Evolutionary conservation across 345 rosid species (phyloP), one percentile per base, ranked within the genome.

Genomic region (Sisymbrium irio): DNA sequence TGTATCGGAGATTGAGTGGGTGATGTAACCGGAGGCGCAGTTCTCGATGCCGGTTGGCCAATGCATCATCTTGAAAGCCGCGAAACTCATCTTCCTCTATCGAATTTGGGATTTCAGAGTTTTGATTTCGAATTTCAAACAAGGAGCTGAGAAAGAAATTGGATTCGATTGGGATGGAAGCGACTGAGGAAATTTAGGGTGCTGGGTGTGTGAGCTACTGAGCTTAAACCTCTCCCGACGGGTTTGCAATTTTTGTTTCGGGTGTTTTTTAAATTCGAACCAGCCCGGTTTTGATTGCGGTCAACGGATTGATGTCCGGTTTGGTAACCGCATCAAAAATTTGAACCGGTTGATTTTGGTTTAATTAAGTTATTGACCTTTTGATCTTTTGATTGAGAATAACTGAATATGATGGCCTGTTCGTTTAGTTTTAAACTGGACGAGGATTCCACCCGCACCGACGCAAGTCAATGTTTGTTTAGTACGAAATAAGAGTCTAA

Each of bases 41-140:
- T 76, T 82, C 78, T 87, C 91, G 68, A 95, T 83, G 71, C 92
- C 92, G 59, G 97, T 92, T 1, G 97, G 96, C 87, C 87, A 87
- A 85, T 89, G 99, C 97, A 95, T 88, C 96, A 90, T 86, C 67
- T 95, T 95, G 84, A 80, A 95, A 49, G 97, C 97, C 36, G 97
- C 99, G 88, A 67, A 95, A 83, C 99, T 95, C 97, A 95, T 92
- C 72, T 33, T 66, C 76, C 32, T 18, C 41, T 54, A 28, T 8
- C 46, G 55, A 74, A 45, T 18, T 36, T 58, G 58, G 45, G 71
- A 50, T 54, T 70, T 47, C 3, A 19, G 37, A 47, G 67, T 2
- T 2, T 36, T 6, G 35, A 32, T 27, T 71, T 70, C 18, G 17
- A 35, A 56, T 9, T 35, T n/a, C 9, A 3, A 51, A n/a, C n/a